Evolutionary conservation across 2,329 filamentous ascomycete species (phyloP).

Genomic region (Chalaropsis thielavioides): DNA sequence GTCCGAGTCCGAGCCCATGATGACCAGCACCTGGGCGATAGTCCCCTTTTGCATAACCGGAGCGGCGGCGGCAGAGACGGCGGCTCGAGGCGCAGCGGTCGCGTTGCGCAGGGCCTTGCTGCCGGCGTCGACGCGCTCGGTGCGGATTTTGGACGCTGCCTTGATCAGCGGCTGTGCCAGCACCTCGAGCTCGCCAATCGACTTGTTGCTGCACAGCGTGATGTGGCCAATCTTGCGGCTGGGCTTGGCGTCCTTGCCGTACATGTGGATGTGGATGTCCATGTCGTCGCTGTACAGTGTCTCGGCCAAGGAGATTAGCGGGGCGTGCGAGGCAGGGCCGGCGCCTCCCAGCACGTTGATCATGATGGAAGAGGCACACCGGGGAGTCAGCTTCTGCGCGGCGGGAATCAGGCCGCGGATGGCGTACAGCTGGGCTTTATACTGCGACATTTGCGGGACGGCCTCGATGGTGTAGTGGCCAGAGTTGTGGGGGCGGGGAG

Average conservation of each 20-base stretch:
- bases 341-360: constrained; percentile 65
- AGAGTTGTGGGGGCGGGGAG: constrained; percentile 71
- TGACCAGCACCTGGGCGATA: constrained; percentile 47
- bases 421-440: constrained; percentile 73
- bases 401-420: constrained; percentile 55
- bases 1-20: constrained; percentile 75
- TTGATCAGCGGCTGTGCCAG: constrained; percentile 55
- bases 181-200: constrained; percentile 46
- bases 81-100: constrained; percentile 15
- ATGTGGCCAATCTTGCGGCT: constrained; percentile 93
- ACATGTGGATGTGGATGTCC: constrained; percentile 60
- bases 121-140: constrained; percentile 35
- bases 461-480: constrained; percentile 94
- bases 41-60: constrained; percentile 8
- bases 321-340: constrained; percentile 45
- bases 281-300: constrained; percentile 31
- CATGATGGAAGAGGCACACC: constrained; percentile 55
- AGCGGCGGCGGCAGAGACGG: constrained; percentile 14
- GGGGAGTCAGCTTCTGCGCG: constrained; percentile 40
- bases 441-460: constrained; percentile 74
- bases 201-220: constrained; percentile 57
- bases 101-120: constrained; percentile 27
- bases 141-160: constrained; percentile 43
- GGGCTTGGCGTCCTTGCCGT: constrained; percentile 78
- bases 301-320: constrained; percentile 34